Percentiles rank a stretch among this genome's conserved stretches.
These are phyloP conservation scores for Pseudogymnoascus sp. DNA, from an alignment of 2,329 filamentous ascomycete species.

Conservation along the genomic window DNA sequence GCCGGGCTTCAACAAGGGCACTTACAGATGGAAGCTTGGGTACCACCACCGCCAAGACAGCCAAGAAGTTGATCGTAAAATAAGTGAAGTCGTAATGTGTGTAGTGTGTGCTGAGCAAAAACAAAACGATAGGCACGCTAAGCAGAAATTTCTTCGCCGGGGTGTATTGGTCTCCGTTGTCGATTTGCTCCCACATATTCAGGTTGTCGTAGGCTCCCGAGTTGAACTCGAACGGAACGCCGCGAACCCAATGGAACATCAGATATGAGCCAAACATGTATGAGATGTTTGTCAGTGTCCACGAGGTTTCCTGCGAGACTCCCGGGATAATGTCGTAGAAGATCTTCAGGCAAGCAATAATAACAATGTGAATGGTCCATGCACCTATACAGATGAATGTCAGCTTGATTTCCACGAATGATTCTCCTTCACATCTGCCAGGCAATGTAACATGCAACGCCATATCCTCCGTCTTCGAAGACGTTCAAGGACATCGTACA, in stretches of 20 bases:
- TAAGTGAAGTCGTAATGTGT: constrained; percentile 96
- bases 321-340: constrained; percentile 95
- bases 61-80: constrained; percentile 94
- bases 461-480: background rate
- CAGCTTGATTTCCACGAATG: background rate
- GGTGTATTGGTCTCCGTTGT: constrained; percentile 97
- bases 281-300: constrained; percentile 96
- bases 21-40: constrained; percentile 92
- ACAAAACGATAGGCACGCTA: constrained; percentile 87
- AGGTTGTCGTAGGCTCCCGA: constrained; percentile 97
- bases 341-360: constrained; percentile 88
- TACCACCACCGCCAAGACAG: constrained; percentile 86
- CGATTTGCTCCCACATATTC: constrained; percentile 99
- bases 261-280: constrained; percentile 99
- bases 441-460: background rate
- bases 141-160: constrained; percentile 97
- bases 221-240: constrained; percentile 98
- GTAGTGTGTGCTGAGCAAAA: constrained; percentile 96
- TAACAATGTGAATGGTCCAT: constrained; percentile 93
- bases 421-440: background rate
- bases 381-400: constrained; percentile 55
- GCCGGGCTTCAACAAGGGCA: constrained; percentile 7
- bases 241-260: constrained; percentile 99
- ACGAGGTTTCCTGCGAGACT: constrained; percentile 95
- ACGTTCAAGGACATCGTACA: background rate